Evolutionary conservation across 163 green algal species (phyloP), one percentile per base, ranked within the genome.

Genomic region (Chlamydomonas reinhardtii): DNA sequence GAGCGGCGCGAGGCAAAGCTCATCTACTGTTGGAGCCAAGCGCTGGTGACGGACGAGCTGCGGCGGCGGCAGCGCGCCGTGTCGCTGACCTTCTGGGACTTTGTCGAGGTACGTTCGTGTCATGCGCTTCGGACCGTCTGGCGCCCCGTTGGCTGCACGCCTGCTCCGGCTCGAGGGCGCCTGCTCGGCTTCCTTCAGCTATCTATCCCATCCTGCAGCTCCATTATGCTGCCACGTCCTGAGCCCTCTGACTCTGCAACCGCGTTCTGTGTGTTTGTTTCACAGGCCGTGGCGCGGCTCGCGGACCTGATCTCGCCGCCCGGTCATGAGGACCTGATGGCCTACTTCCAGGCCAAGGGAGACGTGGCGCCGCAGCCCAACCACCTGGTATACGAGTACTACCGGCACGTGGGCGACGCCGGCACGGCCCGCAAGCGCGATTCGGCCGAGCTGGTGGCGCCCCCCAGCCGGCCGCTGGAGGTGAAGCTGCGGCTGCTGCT

Each of bases 21-120:
- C 0, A 76, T 94, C 0, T 93, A 91, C 75, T 78, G 20, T 0
- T 91, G 88, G 86, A 89, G 74, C 75, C 90, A 94, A 56, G 34
- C 70, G 34, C 54, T 86, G 32, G 88, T 94, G 27, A 73, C 84
- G 27, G 91, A 94, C 52, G 91, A 94, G 90, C 83, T 94, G 56
- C 87, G 89, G 72, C 73, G 87, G 56, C 69, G 91, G n/a, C 90
- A 93, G 73, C 56, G 90, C 3, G 90, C 90, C 6, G 85, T 94
- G 24, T 88, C 83, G 14, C 76, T 93, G 48, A 86, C 76, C 0
- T 85, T 90, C 56, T 92, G 82, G 31, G 90, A 93, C 83, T 93
- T 93, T 61, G 74, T 93, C 6, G 90, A 93, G 86, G 89, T 92
- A 25, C n/a, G n/a, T n/a, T n/a, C 24, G 62, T 31, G 62, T 31